Base-by-base conservation (phyloP, 805 yeast genomes). In the Allodekkera sacchari region DNA sequence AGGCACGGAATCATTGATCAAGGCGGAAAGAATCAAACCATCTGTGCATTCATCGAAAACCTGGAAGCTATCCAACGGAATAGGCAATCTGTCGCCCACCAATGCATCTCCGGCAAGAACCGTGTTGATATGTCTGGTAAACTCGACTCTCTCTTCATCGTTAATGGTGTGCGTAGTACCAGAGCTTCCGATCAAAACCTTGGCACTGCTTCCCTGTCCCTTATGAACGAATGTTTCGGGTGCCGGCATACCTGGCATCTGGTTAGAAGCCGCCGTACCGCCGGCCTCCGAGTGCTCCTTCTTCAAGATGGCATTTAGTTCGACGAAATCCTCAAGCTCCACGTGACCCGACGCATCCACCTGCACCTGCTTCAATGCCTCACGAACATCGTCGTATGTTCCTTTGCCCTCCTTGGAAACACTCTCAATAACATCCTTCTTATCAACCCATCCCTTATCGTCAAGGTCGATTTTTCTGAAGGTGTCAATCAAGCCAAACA, bases 261-360 rank as follows among this genome's bases (percentile, higher is more conserved):
- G 28, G 18, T 12, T 25, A 8, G 30, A 13, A 11, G 24, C 17
- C 5, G 30, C 18, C 2, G 12, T 20, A 18, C 16, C 13, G 10
- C 44, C 32, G 11, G 38, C 41, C 8, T 50, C 43, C 22, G 28
- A 37, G 34, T 58, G 59, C 26, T 47, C 38, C 39, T 74, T 89
- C 50, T 79, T 80, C 41, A 88, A 67, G 53, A 84, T 85, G 20
- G 94, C 83, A 34, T 82, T 71, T 46, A 92, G 63, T 44, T 79
- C 76, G 21, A 89, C 96, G 51, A 75, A 92, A 54, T 92, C 98
- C 37, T 92, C 98, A 52, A 92, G 64, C 56, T 92, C 98, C 33
- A 92, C 96, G 52, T 83, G 89, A 17, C 98, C 98, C 4, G 95
- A 81, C 11, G 97, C 95, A 60, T 92, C 98, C 21, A 92, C 94